A percentile compares a stretch with the other conserved stretches of the same genome.
These are phyloP conservation scores for Tolypocladium endophyticum DNA, from an alignment of 2,329 filamentous ascomycete species.

Conservation along the genomic window DNA sequence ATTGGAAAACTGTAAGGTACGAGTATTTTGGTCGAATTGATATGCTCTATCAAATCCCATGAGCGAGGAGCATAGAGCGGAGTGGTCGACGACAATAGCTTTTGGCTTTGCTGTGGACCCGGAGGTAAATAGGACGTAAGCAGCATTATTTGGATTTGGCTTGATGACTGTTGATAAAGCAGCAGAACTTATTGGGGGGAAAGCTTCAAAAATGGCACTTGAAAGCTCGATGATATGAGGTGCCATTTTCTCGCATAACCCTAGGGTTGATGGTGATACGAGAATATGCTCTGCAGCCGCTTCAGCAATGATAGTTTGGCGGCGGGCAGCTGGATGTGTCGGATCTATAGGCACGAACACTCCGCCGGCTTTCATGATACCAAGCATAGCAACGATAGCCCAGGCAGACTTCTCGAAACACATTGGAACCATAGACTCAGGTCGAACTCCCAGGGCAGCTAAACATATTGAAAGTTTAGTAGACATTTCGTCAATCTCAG, in stretches of 20 bases:
- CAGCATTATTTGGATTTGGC: neutral
- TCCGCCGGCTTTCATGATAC: neutral
- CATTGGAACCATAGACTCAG: conserved; percentile 12
- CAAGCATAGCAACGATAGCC: conserved; percentile 5
- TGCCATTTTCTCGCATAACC: neutral
- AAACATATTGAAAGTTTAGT: neutral
- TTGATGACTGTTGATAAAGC: neutral
- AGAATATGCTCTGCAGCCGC: neutral
- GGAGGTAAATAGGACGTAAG: neutral
- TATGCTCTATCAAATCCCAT: neutral
- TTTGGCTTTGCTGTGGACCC: neutral
- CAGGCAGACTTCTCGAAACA: conserved; percentile 27
- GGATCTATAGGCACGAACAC: conserved; percentile 20
- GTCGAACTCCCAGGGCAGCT: neutral
- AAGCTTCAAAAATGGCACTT: neutral
- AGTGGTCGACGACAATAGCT: neutral
- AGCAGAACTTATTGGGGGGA: neutral
- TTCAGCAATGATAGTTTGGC: conserved; percentile 4
- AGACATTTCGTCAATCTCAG: neutral
- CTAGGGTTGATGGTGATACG: neutral
- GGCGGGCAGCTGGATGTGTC: conserved; percentile 19
- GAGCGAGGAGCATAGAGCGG: neutral
- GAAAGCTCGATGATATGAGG: neutral
- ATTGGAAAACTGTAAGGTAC: conserved; percentile 4
- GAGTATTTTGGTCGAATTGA: neutral